Evolutionary conservation across 2,329 filamentous ascomycete species (phyloP), one percentile per base, ranked within the genome.

Genomic region (Pseudocercospora fuligena): DNA sequence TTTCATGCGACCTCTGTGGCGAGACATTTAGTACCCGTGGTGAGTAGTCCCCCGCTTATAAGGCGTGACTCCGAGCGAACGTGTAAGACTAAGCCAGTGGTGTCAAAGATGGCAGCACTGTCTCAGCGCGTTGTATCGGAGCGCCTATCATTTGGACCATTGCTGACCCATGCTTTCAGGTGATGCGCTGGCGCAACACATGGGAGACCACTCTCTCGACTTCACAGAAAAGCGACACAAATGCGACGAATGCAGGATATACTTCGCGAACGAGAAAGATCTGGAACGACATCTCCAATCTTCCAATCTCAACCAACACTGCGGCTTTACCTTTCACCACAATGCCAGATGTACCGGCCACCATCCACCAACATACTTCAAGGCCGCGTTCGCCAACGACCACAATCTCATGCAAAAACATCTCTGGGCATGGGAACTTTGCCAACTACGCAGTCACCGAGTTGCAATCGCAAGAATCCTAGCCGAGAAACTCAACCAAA

Each of bases 101-200:
- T 36, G 33, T 36, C 33, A 36, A 14, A 36, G 33, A 36, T 36
- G 33, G 33, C 33, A 36, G 33, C 33, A 36, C 33, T 36, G 33
- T 36, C 12, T 36, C 33, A 16, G 33, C 33, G 12, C 33, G 33
- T 3, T 16, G 12, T 14, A 12, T 36, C 33, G 33, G 33, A 36
- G 33, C 33, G 33, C 33, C 33, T 36, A 16, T 36, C 33, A 5
- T 36, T 16, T 36, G 33, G 33, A 16, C 33, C 12, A 36, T 36
- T 36, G 33, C 33, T 36, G 33, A 36, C 33, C 12, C 33, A 14
- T 36, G 33, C 33, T 36, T 16, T 16, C 33, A 36, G 33, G 33
- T 88, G 68, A 70, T 16, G 66, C 61, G 6, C 65, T 72, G 27
- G 64, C 64, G 3, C 63, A 66, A 29, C 70, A 72, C 54, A 69